A percentile compares a stretch with the other conserved stretches of the same genome.
These are phyloP conservation scores for Microsporum audouinii DNA, from an alignment of 2,329 filamentous ascomycete genomes.

Conservation along the genomic window DNA sequence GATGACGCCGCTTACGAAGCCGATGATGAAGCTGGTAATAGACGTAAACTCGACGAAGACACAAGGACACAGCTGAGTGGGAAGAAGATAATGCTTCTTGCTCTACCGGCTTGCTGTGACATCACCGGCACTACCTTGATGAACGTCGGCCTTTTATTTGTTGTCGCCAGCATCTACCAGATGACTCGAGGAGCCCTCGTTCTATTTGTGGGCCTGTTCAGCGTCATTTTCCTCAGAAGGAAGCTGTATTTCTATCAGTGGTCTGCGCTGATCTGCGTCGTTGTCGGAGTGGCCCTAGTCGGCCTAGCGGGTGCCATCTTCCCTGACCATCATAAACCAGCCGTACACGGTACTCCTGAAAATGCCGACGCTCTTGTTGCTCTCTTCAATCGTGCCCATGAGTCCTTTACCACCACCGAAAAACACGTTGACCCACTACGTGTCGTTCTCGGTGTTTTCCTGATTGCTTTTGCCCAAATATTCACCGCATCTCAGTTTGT, in stretches of 20 bases:
- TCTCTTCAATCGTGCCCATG: conserved; percentile 30
- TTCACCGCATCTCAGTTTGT: conserved; percentile 97
- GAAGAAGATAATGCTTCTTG: conserved; percentile 60
- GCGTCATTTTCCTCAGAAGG: conserved; percentile 75
- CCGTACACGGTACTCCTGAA: conserved; percentile 19
- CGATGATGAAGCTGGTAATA: conserved; percentile 36
- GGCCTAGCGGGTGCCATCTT: conserved; percentile 79
- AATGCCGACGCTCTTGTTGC: conserved; percentile 19
- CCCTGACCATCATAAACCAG: conserved; percentile 44
- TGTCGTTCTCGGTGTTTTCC: conserved; percentile 69
- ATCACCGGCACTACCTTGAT: conserved; percentile 92
- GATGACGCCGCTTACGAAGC: conserved; percentile 32
- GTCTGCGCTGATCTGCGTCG: conserved; percentile 75
- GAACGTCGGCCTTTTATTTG: conserved; percentile 89
- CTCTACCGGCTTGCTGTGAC: conserved; percentile 82
- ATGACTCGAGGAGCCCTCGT: conserved; percentile 95
- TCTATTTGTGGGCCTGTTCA: conserved; percentile 90
- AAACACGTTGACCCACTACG: conserved; percentile 48
- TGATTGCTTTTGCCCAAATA: conserved; percentile 90
- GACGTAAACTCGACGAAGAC: conserved; percentile 44
- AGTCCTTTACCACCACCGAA: conserved; percentile 33
- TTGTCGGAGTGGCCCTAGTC: conserved; percentile 77
- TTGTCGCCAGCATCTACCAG: conserved; percentile 93
- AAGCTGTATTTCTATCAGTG: conserved; percentile 82
- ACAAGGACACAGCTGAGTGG: conserved; percentile 54